Percentiles rank a stretch among this genome's conserved stretches.
These are phyloP conservation scores for Yarrowia sp. DNA, from an alignment of 805 yeast species.

Conservation along the genomic window DNA sequence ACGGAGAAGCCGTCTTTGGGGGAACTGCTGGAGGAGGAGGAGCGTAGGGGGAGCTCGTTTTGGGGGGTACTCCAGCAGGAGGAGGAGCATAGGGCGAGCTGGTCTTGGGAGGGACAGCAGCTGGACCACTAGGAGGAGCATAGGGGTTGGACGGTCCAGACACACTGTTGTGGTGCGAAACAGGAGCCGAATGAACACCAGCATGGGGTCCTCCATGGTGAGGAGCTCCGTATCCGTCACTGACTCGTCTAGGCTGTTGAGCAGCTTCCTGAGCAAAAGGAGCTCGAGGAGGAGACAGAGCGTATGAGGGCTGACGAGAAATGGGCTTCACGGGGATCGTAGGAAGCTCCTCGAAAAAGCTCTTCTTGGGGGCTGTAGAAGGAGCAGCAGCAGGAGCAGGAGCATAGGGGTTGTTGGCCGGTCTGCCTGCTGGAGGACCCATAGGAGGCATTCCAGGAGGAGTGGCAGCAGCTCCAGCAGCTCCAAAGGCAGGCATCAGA, in stretches of 20 bases:
- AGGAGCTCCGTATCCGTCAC: conserved; percentile 5
- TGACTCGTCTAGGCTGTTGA: conserved; percentile 11
- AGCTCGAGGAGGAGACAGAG: conserved; percentile 22
- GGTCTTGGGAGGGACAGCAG: conserved; percentile 13
- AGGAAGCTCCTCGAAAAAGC: conserved; percentile 62
- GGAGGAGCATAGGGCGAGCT: conserved; percentile 20
- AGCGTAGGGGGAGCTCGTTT: conserved; percentile 5
- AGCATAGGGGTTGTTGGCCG: conserved; percentile 10
- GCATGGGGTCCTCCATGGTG: background rate
- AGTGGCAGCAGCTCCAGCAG: background rate
- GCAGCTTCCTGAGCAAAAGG: conserved; percentile 16
- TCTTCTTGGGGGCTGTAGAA: conserved; percentile 30
- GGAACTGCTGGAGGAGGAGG: conserved; percentile 16
- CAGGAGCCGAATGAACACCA: conserved; percentile 17
- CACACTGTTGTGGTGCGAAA: conserved; percentile 1
- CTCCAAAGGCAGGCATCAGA: conserved; percentile 23
- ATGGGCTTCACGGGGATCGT: conserved; percentile 51
- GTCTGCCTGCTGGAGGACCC: background rate
- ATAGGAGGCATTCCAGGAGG: conserved; percentile 16
- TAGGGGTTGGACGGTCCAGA: conserved; percentile 19
- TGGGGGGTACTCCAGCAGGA: conserved; percentile 19
- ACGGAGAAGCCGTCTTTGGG: background rate
- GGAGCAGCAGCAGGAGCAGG: conserved; percentile 8
- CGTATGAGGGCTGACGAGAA: conserved; percentile 4
- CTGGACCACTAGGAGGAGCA: conserved; percentile 21